These are phyloP conservation scores for Hirsutella thompsonii DNA, from an alignment of 2,329 filamentous ascomycete genomes.

Conservation along the genomic window DNA sequence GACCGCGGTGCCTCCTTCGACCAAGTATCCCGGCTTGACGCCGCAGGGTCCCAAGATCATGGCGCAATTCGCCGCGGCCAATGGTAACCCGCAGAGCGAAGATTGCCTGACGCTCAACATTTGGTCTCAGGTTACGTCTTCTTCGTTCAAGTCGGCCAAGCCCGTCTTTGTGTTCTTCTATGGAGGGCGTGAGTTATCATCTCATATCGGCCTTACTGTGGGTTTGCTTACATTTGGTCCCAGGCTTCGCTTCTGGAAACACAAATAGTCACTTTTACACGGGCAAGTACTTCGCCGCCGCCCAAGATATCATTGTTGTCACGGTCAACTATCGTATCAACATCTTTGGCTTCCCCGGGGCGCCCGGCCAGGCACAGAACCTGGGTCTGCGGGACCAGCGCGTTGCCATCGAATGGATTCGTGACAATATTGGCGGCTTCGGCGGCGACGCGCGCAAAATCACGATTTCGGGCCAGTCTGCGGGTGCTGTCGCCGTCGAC, in stretches of 20 bases:
- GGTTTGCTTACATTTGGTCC: slow-evolving; percentile 1
- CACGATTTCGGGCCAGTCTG: slow-evolving; percentile 39
- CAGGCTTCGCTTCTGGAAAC: neutral
- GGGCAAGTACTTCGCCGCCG: slow-evolving; percentile 27
- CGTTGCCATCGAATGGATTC: slow-evolving; percentile 38
- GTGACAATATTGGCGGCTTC: slow-evolving; percentile 35
- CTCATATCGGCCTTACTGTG: too few species aligned
- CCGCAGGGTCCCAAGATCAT: slow-evolving; percentile 15
- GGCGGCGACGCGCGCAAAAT: slow-evolving; percentile 38
- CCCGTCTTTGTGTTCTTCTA: slow-evolving; percentile 26
- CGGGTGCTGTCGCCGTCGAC: slow-evolving; percentile 38
- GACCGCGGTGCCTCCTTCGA: slow-evolving; percentile 1
- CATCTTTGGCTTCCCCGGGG: slow-evolving; percentile 27
- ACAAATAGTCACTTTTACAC: slow-evolving; percentile 19
- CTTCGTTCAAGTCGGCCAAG: slow-evolving; percentile 8
- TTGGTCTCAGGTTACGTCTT: slow-evolving; percentile 17
- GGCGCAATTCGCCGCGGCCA: slow-evolving; percentile 9
- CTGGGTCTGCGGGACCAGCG: slow-evolving; percentile 35
- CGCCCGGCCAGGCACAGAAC: slow-evolving; percentile 11
- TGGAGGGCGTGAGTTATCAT: slow-evolving; percentile 14
- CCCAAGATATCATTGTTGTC: slow-evolving; percentile 30
- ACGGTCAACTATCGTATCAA: slow-evolving; percentile 32
- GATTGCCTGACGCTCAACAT: slow-evolving; percentile 26
- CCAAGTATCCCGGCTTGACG: slow-evolving; percentile 15
- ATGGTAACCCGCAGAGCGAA: slow-evolving; percentile 16